Evolutionary conservation across 192 early-diverging fungal species (phyloP).

Genomic region (Rhizophagus prolifer): DNA sequence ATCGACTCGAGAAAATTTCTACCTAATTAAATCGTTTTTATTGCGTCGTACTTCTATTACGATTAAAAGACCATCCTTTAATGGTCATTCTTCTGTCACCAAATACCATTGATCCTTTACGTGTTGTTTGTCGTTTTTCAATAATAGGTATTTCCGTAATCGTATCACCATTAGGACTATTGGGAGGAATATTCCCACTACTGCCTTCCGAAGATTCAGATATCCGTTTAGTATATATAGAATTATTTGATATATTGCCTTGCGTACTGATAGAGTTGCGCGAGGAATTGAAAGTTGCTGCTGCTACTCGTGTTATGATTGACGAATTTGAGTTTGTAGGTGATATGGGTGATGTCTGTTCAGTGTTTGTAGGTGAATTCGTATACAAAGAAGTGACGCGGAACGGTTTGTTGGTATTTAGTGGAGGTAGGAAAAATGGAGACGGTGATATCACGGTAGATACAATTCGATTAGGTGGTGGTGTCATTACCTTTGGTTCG

Average conservation of each 20-base stretch:
- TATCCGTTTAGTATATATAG: neutral
- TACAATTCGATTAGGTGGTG: neutral
- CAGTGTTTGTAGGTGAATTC: neutral
- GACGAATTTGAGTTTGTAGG: conserved; percentile 1
- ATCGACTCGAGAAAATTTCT: too few species aligned
- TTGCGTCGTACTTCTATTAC: conserved; percentile 23
- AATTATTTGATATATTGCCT: neutral
- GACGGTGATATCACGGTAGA: neutral
- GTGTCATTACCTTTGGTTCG: neutral
- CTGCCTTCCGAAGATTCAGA: conserved; percentile 3
- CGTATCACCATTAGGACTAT: conserved; percentile 19
- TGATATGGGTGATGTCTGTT: conserved; percentile 10
- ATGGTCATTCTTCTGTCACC: conserved; percentile 18
- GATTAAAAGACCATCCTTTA: conserved; percentile 17
- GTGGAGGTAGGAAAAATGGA: conserved; percentile 6
- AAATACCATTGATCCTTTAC: conserved; percentile 18
- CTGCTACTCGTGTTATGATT: conserved; percentile 21
- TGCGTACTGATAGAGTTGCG: neutral
- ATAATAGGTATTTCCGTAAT: conserved; percentile 23
- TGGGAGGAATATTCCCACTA: neutral
- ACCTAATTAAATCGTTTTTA: neutral
- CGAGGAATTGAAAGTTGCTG: conserved; percentile 12
- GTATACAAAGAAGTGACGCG: conserved; percentile 3
- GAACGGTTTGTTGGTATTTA: conserved; percentile 17
- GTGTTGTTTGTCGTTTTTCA: conserved; percentile 1